Evolutionary conservation across 2,329 filamentous ascomycete genomes (phyloP).

Genomic region (Thielaviopsis populi): DNA sequence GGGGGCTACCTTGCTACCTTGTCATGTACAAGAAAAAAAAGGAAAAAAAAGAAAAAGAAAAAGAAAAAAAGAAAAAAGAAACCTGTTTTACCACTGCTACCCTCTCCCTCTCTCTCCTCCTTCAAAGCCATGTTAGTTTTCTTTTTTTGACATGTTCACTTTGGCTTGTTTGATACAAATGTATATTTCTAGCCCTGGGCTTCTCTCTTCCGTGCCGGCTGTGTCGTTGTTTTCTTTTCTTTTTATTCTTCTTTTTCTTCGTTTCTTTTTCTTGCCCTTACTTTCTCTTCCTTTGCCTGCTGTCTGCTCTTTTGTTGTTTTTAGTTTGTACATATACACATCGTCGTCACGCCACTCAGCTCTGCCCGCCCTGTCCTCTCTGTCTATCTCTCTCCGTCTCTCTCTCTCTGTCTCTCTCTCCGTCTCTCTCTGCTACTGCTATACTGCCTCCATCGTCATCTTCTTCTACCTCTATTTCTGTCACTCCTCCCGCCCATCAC

Average conservation of each 20-base stretch:
- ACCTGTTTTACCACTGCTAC: not conserved
- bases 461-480: not conserved
- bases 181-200: not conserved
- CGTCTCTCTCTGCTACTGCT: not conserved
- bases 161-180: not conserved
- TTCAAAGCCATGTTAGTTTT: not conserved
- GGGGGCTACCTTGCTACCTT: too few relatives aligned
- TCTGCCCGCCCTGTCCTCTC: not conserved
- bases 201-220: not conserved
- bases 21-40: not conserved
- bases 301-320: too few relatives aligned
- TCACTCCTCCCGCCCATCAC: not conserved
- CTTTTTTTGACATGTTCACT: not conserved
- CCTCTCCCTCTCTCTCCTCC: not conserved
- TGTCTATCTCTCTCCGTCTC: too few relatives aligned
- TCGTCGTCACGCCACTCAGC: not conserved
- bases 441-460: not conserved
- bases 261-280: not conserved
- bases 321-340: not conserved
- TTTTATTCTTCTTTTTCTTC: not conserved
- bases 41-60: not conserved
- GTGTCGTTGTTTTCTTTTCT: not conserved
- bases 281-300: not conserved
- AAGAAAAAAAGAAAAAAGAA: not conserved
- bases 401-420: not conserved